These are phyloP conservation scores for Fomitopsis schrenkii DNA, from an alignment of 1,284 basidiomycete species.

Conservation along the genomic window DNA sequence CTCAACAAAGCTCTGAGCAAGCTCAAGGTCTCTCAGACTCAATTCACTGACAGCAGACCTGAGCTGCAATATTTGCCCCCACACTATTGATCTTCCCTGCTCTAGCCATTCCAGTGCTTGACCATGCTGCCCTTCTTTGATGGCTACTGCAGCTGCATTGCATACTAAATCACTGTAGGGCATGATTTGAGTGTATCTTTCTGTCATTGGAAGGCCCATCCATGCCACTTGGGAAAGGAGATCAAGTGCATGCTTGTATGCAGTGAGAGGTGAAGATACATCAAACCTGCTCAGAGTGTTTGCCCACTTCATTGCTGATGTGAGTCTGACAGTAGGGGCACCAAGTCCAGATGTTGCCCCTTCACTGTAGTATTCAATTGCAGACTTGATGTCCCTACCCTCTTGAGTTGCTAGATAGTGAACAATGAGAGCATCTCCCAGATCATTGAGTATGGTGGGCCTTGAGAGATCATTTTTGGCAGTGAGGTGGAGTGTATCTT, in stretches of 20 bases:
- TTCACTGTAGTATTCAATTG: neutral
- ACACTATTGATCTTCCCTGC: neutral
- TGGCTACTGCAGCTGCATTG: neutral
- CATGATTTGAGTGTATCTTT: neutral
- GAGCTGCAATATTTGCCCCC: neutral
- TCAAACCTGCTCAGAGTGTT: neutral
- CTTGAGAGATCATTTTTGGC: neutral
- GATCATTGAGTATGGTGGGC: neutral
- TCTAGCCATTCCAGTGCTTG: neutral
- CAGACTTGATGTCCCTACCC: neutral
- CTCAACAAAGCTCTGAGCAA: neutral
- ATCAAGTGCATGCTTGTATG: neutral
- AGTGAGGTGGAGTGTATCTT: neutral
- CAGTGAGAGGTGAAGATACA: neutral
- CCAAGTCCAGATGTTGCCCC: neutral
- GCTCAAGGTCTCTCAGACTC: neutral
- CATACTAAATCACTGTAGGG: neutral
- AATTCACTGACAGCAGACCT: neutral
- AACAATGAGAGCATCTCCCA: neutral
- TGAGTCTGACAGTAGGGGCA: neutral
- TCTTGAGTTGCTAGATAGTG: neutral
- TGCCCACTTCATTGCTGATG: neutral
- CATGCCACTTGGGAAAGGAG: neutral
- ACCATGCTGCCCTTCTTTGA: neutral
- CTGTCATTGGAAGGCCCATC: neutral